Percentiles rank a stretch among this genome's conserved stretches.
Evolutionary conservation across 148 eudicot genomes (phyloP).

Genomic region (Rhododendron mucronatum): DNA sequence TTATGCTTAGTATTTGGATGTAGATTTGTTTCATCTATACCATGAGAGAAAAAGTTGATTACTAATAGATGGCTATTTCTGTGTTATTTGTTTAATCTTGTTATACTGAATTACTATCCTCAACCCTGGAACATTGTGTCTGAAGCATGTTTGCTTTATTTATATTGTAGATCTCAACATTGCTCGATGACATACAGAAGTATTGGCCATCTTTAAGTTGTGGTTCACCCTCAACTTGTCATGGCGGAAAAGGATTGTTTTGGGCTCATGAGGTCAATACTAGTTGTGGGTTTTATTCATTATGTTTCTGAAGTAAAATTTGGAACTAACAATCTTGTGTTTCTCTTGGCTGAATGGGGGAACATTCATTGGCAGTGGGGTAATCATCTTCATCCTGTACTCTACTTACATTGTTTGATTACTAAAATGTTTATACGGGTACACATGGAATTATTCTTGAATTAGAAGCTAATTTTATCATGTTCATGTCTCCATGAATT

Average conservation of each 20-base stretch:
- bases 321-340: constrained; percentile 42
- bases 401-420: not conserved
- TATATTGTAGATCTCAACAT: constrained; percentile 56
- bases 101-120: not conserved
- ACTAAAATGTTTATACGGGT: not conserved
- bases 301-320: constrained; percentile 8
- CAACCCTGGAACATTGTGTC: not conserved
- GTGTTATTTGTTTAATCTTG: not conserved
- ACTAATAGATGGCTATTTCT: not conserved
- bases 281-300: constrained; percentile 8
- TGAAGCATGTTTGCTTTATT: constrained; percentile 4
- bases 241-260: constrained; percentile 70
- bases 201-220: constrained; percentile 96
- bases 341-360: constrained; percentile 36
- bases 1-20: not conserved
- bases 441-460: not conserved
- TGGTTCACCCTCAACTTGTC: constrained; percentile 58
- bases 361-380: constrained; percentile 69
- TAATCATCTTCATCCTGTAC: constrained; percentile 42
- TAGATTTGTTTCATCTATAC: not conserved
- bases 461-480: not conserved
- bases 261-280: constrained; percentile 90
- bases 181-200: constrained; percentile 45
- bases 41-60: not conserved
- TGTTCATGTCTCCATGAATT: not conserved